Evolutionary conservation across 768 basidiomycete species (phyloP).

Genomic region (Tulasnella sp.): DNA sequence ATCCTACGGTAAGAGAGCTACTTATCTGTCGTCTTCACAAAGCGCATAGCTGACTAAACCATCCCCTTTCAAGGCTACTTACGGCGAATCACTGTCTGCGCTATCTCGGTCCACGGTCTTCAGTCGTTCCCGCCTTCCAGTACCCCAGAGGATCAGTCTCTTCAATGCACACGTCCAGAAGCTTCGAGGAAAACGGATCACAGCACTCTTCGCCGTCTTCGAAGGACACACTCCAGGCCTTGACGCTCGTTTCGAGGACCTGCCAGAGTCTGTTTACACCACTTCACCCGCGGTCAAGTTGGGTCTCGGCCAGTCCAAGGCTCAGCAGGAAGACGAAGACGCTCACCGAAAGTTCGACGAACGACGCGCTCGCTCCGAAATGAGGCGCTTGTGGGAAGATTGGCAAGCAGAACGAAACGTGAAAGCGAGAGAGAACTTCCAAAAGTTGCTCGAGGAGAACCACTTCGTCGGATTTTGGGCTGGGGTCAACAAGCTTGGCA

Average conservation of each 20-base stretch:
- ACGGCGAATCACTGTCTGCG: constrained; percentile 63
- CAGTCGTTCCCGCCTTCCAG: constrained; percentile 59
- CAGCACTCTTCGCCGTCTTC: constrained; percentile 64
- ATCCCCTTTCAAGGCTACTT: constrained; percentile 53
- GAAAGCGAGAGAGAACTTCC: constrained; percentile 67
- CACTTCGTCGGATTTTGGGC: constrained; percentile 98
- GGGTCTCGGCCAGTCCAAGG: constrained; percentile 8
- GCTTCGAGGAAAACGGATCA: constrained; percentile 66
- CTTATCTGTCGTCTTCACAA: constrained; percentile 42
- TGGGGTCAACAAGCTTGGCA: constrained; percentile 73
- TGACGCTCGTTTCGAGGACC: constrained; percentile 55
- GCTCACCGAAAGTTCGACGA: too few species aligned
- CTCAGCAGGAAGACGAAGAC: not conserved
- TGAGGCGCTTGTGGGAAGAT: constrained; percentile 54
- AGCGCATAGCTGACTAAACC: not conserved
- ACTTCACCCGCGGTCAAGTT: constrained; percentile 27
- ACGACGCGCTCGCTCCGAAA: not conserved
- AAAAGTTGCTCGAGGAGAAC: constrained; percentile 83
- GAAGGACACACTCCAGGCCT: constrained; percentile 61
- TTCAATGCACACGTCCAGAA: constrained; percentile 70
- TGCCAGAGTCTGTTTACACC: constrained; percentile 9
- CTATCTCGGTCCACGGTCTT: constrained; percentile 80
- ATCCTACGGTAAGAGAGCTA: constrained; percentile 70
- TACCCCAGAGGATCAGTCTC: constrained; percentile 63
- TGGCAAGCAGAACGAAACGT: constrained; percentile 70